Percentiles rank a stretch among this genome's conserved stretches.
Conservation (phyloP, 208 protist species). For the Leishmania tropica region DNA sequence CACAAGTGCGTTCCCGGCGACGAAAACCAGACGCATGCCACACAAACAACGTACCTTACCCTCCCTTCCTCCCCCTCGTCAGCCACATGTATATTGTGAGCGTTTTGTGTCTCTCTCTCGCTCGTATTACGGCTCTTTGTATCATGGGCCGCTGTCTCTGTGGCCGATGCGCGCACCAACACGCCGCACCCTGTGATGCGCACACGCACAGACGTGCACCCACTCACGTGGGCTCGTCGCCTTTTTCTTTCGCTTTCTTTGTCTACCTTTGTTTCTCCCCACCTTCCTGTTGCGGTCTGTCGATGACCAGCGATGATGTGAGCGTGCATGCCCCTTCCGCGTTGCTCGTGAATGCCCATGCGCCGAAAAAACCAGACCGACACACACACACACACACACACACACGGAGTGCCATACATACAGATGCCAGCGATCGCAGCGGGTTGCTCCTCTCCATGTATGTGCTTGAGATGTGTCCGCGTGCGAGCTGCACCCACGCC, state of each 20-base stretch:
- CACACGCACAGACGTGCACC: background rate
- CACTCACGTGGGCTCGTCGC: background rate
- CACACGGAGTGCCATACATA: background rate
- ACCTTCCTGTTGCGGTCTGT: constrained; percentile 5
- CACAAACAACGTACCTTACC: background rate
- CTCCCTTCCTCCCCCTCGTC: background rate
- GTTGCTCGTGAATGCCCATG: background rate
- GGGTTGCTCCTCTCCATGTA: background rate
- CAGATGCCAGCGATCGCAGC: background rate
- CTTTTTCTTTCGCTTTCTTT: constrained; percentile 1
- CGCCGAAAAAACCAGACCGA: background rate
- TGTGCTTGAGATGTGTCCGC: background rate
- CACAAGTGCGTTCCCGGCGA: background rate
- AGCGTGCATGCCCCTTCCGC: background rate
- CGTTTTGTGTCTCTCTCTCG: constrained; percentile 4
- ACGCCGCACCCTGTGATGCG: background rate
- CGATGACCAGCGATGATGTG: constrained; percentile 1
- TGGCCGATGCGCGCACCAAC: background rate
- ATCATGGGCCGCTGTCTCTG: background rate
- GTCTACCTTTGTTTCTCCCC: constrained; percentile 5
- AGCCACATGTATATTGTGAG: background rate
- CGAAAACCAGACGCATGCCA: background rate
- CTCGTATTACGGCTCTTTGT: background rate
- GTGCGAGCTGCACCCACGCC: background rate
- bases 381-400: constrained; percentile 2